Conservation (phyloP, 768 basidiomycete genomes). For the Leccinum rimulosum region DNA sequence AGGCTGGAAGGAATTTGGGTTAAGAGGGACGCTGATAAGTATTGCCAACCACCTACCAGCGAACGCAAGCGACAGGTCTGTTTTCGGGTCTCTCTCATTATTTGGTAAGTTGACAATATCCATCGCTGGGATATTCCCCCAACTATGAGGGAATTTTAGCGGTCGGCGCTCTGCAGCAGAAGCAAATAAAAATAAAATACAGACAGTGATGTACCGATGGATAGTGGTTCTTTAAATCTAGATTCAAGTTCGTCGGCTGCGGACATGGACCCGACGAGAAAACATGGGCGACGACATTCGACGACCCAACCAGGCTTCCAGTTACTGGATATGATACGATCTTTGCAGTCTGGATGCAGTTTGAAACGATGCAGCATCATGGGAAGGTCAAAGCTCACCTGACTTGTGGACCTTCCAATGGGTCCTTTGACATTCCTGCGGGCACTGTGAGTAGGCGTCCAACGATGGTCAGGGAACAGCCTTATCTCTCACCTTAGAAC, state of each 20-base stretch:
- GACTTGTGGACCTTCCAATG: conserved; percentile 42
- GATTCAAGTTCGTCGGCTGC: conserved; percentile 6
- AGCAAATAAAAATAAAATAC: not conserved
- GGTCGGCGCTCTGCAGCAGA: not conserved
- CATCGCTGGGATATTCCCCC: conserved; percentile 37
- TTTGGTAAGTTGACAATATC: conserved; percentile 30
- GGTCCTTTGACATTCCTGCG: conserved; percentile 39
- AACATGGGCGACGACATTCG: conserved; percentile 21
- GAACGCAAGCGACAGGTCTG: conserved; percentile 26
- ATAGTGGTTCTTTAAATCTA: conserved; percentile 24
- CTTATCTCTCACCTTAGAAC: conserved; percentile 32
- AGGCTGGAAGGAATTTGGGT: conserved; percentile 32
- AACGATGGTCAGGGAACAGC: not conserved
- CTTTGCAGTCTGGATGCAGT: conserved; percentile 20
- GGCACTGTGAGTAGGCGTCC: not conserved
- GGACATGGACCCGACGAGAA: conserved; percentile 13
- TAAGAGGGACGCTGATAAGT: not conserved
- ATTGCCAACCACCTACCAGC: conserved; percentile 16
- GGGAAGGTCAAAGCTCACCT: conserved; percentile 21
- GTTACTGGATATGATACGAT: conserved; percentile 17
- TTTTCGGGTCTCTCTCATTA: conserved; percentile 17
- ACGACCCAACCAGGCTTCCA: conserved; percentile 25
- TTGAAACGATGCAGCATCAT: not conserved
- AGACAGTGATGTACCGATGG: conserved; percentile 27
- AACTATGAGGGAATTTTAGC: conserved; percentile 13